Evolutionary conservation across 2,329 filamentous ascomycete species (phyloP), one percentile per base, ranked within the genome.

Genomic region (Mycosphaerella sp.): DNA sequence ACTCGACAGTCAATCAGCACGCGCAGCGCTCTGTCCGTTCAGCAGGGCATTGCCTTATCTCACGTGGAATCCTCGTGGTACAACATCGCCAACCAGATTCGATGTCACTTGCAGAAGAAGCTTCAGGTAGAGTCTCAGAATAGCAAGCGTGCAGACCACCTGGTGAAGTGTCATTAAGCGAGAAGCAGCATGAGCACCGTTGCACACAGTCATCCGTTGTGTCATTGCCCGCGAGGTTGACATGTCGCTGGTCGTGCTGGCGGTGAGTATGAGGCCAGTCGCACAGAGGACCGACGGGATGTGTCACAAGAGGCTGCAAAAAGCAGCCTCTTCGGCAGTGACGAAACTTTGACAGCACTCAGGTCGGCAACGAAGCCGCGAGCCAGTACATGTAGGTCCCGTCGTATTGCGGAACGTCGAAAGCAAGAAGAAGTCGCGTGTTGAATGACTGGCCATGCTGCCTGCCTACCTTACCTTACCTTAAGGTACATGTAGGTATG

Each of bases 231-330:
- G 45, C 27, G 25, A 42, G 36, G 16, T 41, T 42, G 45, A 18
- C 35, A 41, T 34, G 44, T 17, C 41, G 28, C n/a, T n/a, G 17
- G n/a, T 18, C 21, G 14, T 37, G 17, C 14, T 36, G 28, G 45
- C 45, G 45, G 45, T 49, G 45, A 49, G 45, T 42, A 17, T 41
- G 45, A 16, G 17, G 36, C 14, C 18, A 25, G 39, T 49, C 25
- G 45, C 39, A 49, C 45, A 32, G 21, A 49, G 17, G 14, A 21
- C 6, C 12, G 6, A 25, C 7, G n/a, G n/a, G n/a, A 17, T 28
- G 45, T 49, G 16, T 27, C 45, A 42, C 45, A 18, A 18, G 16
- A 27, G 16, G 21, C 21, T 49, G 39, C 30, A 41, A 49, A 39
- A 13, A 14, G n/a, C n/a, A 16, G 10, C 7, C 28, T 34, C 39